phyloP scores from a whole-genome alignment of 2,329 filamentous ascomycete genomes.

The Xylariaceae sp. region DNA sequence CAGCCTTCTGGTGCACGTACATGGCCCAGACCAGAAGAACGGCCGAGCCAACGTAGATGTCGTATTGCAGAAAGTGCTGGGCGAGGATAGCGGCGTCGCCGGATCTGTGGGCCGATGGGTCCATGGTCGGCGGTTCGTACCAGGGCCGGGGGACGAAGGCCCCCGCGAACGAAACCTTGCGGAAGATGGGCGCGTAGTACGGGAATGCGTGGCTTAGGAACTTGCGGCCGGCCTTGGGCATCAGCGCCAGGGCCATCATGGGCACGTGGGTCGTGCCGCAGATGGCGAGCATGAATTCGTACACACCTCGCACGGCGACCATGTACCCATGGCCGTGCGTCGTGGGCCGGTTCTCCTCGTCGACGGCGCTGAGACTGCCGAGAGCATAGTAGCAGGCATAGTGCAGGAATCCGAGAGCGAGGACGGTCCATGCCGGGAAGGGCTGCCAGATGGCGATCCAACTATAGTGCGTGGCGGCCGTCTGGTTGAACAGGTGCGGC shows the following conservation, averaged over 20 bases:
- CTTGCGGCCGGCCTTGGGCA: constrained; percentile 22
- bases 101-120: constrained; percentile 18
- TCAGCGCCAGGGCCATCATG: constrained; percentile 23
- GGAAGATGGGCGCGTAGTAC: constrained; percentile 21
- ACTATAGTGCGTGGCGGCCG: constrained; percentile 29
- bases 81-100: constrained; percentile 26
- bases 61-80: constrained; percentile 32
- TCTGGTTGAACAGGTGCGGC: constrained; percentile 24
- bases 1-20: constrained; percentile 28
- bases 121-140: constrained; percentile 20
- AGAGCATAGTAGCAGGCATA: constrained; percentile 24
- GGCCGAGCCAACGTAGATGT: constrained; percentile 28
- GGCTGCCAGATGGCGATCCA: constrained; percentile 32
- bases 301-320: constrained; percentile 28
- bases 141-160: constrained; percentile 27
- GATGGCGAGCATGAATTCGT: constrained; percentile 29
- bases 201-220: constrained; percentile 23
- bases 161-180: constrained; percentile 24
- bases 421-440: constrained; percentile 25
- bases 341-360: constrained; percentile 24
- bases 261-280: constrained; percentile 28
- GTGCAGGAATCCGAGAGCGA: constrained; percentile 25
- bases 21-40: constrained; percentile 31
- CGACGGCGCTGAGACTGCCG: constrained; percentile 24
- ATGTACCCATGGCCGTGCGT: constrained; percentile 27